phyloP scores from a whole-genome alignment of 2,329 filamentous ascomycete species.

The Cytospora leucostoma region DNA sequence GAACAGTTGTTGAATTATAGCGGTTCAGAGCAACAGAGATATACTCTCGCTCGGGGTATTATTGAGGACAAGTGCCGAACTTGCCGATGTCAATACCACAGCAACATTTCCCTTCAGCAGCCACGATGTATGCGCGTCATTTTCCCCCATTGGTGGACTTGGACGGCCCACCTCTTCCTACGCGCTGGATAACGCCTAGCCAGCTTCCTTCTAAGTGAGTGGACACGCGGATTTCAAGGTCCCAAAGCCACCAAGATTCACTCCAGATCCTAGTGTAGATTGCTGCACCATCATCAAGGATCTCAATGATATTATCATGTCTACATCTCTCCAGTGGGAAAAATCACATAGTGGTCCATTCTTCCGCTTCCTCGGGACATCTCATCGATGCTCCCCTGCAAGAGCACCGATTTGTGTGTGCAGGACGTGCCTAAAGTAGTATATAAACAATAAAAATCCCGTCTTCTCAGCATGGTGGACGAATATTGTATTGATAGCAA shows the following conservation, averaged over 20 bases:
- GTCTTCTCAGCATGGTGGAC: neutral
- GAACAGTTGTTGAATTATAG: neutral
- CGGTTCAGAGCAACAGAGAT: neutral
- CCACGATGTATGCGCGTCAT: constrained; percentile 1
- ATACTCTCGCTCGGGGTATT: constrained; percentile 14
- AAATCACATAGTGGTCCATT: neutral
- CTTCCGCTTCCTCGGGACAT: constrained; percentile 20
- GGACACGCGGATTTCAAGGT: constrained; percentile 4
- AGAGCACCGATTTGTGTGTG: neutral
- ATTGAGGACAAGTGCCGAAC: constrained; percentile 21
- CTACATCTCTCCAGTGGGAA: neutral
- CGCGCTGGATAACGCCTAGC: neutral
- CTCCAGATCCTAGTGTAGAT: constrained; percentile 1
- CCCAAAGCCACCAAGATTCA: neutral
- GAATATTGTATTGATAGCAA: neutral
- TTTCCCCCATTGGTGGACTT: constrained; percentile 25
- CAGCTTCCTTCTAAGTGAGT: neutral
- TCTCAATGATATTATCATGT: constrained; percentile 9
- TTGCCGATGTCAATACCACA: neutral
- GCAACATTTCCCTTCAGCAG: constrained; percentile 5
- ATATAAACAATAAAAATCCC: neutral
- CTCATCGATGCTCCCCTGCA: constrained; percentile 4
- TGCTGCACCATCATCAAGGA: constrained; percentile 4
- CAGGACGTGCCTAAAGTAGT: neutral
- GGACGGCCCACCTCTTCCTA: neutral